Percentiles rank a stretch among this genome's conserved stretches.
These are phyloP conservation scores for Gelatoporia subvermispora DNA, from an alignment of 768 basidiomycete genomes.

Conservation along the genomic window DNA sequence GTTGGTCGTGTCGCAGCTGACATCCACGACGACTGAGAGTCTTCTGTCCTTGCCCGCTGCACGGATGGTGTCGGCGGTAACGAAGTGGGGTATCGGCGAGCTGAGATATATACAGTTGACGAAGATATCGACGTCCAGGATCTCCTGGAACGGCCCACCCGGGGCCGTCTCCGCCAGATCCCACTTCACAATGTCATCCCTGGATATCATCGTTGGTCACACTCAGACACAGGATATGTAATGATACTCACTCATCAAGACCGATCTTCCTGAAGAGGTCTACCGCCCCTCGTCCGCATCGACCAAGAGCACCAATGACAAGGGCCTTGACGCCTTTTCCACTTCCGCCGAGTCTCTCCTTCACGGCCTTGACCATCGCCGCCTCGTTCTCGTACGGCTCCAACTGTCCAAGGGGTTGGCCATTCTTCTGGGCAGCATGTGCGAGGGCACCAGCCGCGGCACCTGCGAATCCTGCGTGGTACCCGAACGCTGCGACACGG, in stretches of 20 bases:
- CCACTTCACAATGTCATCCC: constrained; percentile 95
- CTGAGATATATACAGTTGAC: constrained; percentile 99
- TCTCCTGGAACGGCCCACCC: constrained; percentile 94
- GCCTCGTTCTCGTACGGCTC: constrained; percentile 80
- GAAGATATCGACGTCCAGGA: constrained; percentile 95
- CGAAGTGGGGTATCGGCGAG: constrained; percentile 78
- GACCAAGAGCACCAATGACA: constrained; percentile 92
- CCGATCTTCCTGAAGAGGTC: constrained; percentile 95
- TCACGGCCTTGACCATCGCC: constrained; percentile 78
- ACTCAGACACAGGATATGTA: constrained; percentile 1
- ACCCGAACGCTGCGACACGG: constrained; percentile 96
- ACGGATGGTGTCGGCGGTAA: constrained; percentile 66
- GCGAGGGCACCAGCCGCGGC: constrained; percentile 89
- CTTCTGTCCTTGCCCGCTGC: constrained; percentile 63
- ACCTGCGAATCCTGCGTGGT: constrained; percentile 98
- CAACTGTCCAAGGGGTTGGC: constrained; percentile 57
- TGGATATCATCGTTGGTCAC: constrained; percentile 26
- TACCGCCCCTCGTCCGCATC: constrained; percentile 93
- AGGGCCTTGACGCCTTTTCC: constrained; percentile 78
- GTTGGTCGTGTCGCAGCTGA: constrained; percentile 98
- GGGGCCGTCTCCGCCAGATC: constrained; percentile 95
- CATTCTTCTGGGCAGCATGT: constrained; percentile 59
- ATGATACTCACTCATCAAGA: constrained; percentile 72
- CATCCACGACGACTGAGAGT: constrained; percentile 86
- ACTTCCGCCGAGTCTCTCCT: constrained; percentile 55